Percentiles rank a stretch among this genome's conserved stretches.
These are phyloP conservation scores for Eurotiales sp. DNA, from an alignment of 2,329 filamentous ascomycete genomes.

Conservation along the genomic window DNA sequence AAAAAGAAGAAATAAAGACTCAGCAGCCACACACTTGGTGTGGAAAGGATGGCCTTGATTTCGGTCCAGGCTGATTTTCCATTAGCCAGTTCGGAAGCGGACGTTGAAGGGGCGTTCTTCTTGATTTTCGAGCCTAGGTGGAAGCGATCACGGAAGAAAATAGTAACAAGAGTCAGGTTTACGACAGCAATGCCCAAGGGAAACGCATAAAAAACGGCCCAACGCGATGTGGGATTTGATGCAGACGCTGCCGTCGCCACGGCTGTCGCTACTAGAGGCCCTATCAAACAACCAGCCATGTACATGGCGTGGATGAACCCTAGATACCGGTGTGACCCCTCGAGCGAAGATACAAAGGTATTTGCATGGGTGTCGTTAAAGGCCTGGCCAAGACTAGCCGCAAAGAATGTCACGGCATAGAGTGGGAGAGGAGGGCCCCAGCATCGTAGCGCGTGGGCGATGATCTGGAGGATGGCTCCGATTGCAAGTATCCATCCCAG, in stretches of 20 bases:
- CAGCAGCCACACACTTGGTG: conserved; percentile 50
- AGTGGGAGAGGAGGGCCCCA: conserved; percentile 57
- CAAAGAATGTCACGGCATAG: conserved; percentile 56
- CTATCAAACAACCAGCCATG: conserved; percentile 52
- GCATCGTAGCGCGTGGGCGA: conserved; percentile 50
- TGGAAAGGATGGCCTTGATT: conserved; percentile 23
- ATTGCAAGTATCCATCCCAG: conserved; percentile 53
- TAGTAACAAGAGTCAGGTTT: conserved; percentile 47
- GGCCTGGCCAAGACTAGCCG: conserved; percentile 58
- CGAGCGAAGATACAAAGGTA: conserved; percentile 54
- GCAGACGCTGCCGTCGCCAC: conserved; percentile 42
- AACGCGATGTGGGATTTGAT: no score
- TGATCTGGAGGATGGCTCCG: conserved; percentile 59
- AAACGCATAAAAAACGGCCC: conserved; percentile 58
- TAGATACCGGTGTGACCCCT: conserved; percentile 57
- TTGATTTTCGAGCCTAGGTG: neutral
- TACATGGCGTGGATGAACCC: conserved; percentile 64
- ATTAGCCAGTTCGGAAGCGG: no score
- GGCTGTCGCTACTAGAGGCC: conserved; percentile 53
- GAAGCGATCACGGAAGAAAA: conserved; percentile 48
- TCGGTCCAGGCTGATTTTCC: conserved; percentile 19
- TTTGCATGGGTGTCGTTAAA: conserved; percentile 64
- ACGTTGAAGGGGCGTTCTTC: neutral
- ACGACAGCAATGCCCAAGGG: conserved; percentile 51
- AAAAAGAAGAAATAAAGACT: conserved; percentile 64